Conservation (phyloP, 805 yeast genomes). For the Torulaspora microellipsoides region DNA sequence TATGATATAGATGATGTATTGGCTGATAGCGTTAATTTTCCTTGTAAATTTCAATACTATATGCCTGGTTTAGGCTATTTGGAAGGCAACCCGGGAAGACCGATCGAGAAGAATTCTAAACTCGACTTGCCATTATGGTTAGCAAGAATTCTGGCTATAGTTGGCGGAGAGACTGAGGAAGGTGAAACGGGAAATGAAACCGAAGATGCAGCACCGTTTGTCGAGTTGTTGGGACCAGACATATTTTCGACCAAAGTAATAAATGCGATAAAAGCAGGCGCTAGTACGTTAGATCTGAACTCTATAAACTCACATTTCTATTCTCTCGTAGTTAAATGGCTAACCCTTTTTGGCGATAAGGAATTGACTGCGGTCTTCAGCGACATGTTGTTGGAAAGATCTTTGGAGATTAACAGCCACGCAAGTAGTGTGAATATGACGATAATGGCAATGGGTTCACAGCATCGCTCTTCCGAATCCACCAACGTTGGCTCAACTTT, state of each 20-base stretch:
- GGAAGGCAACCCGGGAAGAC: slow-evolving; percentile 68
- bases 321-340: slow-evolving; percentile 71
- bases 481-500: slow-evolving; percentile 40
- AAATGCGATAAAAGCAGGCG: slow-evolving; percentile 77
- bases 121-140: slow-evolving; percentile 86
- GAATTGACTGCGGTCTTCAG: slow-evolving; percentile 50
- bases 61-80: slow-evolving; percentile 87
- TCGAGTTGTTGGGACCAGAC: slow-evolving; percentile 68
- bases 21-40: slow-evolving; percentile 67
- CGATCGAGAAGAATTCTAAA: slow-evolving; percentile 50
- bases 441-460: not conserved
- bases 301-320: slow-evolving; percentile 64
- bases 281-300: slow-evolving; percentile 62
- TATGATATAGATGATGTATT: slow-evolving; percentile 75
- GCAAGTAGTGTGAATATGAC: slow-evolving; percentile 38
- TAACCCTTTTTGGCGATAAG: slow-evolving; percentile 59
- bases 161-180: slow-evolving; percentile 33
- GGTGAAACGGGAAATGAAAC: slow-evolving; percentile 31
- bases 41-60: slow-evolving; percentile 70
- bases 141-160: slow-evolving; percentile 68
- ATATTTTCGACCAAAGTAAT: slow-evolving; percentile 59
- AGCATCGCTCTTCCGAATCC: not conserved
- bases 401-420: slow-evolving; percentile 66
- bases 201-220: slow-evolving; percentile 44
- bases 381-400: slow-evolving; percentile 57